Evolutionary conservation across 768 basidiomycete species (phyloP), one percentile per base, ranked within the genome.

Genomic region (Kwoniella sp.): DNA sequence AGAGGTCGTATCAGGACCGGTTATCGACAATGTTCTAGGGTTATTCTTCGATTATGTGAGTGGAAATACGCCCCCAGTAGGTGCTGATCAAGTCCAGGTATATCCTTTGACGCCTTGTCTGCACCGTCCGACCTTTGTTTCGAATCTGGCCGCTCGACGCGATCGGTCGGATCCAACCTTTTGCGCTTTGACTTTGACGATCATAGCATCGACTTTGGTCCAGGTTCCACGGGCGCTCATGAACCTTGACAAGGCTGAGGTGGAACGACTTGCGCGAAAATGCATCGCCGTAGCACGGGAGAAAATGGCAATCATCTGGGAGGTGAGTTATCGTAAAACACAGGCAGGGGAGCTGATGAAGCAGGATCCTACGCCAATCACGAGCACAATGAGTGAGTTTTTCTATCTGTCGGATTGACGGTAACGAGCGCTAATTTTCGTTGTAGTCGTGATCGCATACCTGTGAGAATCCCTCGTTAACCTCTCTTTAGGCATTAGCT

Each of bases 101-200:
- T 92, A 92, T 78, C 91, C 92, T 8, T 84, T 95, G 47, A 95
- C 91, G 8, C 92, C 92, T 4, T 92, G 91, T 79, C 82, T 96
- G 40, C 92, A 96, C 82, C 90, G 90, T 72, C 91, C 91, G 30
- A 91, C 90, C 0, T 94, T 93, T 77, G 87, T 93, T 86, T 88
- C 90, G n/a, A 90, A 92, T 80, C 83, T 96, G 29, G 86, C 88
- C 63, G 83, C 87, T 0, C 85, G 86, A 49, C 80, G 88, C 60
- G 92, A 94, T 81, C 90, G 92, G 76, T 55, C 63, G 3, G 75
- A 77, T 54, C 70, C 75, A 9, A 44, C 71, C 22, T 77, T 77
- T 55, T 77, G 74, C 46, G 68, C 75, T 12, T 44, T 77, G 22
- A 36, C 60, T 1, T 46, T 77, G 44, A 91, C 89, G 6, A 86